These are phyloP conservation scores for Petrea volubilis DNA, from an alignment of 257 asterid genomes.

Conservation along the genomic window DNA sequence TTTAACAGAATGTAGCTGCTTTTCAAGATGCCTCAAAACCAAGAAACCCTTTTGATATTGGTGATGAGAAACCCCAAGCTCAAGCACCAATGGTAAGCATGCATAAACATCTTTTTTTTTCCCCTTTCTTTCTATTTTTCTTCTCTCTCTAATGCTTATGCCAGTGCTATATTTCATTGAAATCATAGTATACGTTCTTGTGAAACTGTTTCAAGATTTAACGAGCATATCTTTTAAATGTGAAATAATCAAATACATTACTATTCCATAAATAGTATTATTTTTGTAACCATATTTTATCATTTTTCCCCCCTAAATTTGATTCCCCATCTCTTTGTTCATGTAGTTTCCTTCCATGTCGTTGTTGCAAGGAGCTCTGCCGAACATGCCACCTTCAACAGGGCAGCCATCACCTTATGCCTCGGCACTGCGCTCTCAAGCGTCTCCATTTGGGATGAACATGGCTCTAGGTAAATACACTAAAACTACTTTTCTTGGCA, in stretches of 20 bases:
- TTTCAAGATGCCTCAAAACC: constrained; percentile 41
- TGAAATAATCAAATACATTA: no score
- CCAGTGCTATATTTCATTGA: background rate
- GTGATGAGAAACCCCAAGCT: constrained; percentile 45
- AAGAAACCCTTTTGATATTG: constrained; percentile 72
- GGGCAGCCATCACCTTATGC: constrained; percentile 41
- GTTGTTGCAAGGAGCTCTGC: constrained; percentile 51
- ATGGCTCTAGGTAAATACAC: constrained; percentile 43
- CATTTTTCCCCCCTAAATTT: background rate
- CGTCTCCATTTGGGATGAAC: constrained; percentile 46
- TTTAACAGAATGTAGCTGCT: constrained; percentile 44
- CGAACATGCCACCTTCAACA: constrained; percentile 36
- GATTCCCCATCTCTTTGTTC: no score
- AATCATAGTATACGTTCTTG: background rate
- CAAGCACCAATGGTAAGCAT: constrained; percentile 55
- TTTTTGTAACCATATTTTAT: background rate
- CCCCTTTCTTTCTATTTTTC: background rate
- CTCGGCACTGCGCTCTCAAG: constrained; percentile 31
- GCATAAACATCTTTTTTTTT: background rate
- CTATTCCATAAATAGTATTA: background rate
- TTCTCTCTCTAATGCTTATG: background rate
- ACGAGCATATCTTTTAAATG: background rate
- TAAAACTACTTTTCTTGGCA: background rate
- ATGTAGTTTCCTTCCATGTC: constrained; percentile 62
- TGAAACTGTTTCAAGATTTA: background rate